A percentile compares a stretch with the other conserved stretches of the same genome.
Evolutionary conservation across 495 filamentous ascomycete species (phyloP).

Genomic region (Bathelium albidoporum): DNA sequence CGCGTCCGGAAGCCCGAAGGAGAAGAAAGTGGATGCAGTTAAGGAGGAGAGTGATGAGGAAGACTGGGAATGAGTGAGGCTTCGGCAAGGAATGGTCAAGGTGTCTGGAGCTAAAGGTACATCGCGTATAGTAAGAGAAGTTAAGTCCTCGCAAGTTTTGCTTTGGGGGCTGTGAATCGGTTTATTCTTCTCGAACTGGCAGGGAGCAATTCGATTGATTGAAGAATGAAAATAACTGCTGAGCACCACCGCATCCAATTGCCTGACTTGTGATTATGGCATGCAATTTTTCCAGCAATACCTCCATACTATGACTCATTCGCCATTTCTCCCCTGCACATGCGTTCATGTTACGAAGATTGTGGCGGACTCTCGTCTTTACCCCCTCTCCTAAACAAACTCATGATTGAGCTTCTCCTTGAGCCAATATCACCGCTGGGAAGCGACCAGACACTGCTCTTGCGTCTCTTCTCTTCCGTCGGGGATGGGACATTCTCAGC

Average conservation of each 20-base stretch:
- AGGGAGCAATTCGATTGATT: not conserved
- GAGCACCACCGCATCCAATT: not conserved
- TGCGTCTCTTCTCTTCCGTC: conserved; percentile 5
- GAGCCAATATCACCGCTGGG: not conserved
- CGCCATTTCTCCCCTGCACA: not conserved
- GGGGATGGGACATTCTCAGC: not conserved
- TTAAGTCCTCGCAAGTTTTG: not conserved
- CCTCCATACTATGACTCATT: not conserved
- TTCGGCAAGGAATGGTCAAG: not conserved
- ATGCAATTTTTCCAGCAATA: not conserved
- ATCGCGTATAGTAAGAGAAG: not conserved
- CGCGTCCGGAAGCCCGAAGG: conserved; percentile 66
- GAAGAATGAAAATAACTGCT: not conserved
- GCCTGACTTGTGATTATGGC: not conserved
- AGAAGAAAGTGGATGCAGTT: conserved; percentile 40
- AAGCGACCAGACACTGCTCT: conserved; percentile 11
- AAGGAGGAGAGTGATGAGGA: conserved; percentile 55
- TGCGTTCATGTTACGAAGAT: not conserved
- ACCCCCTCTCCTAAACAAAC: not conserved
- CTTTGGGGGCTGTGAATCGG: not conserved
- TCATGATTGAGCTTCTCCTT: conserved; percentile 9
- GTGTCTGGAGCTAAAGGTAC: not conserved
- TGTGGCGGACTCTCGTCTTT: not conserved
- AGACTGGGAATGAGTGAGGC: conserved; percentile 62
- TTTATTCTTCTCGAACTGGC: not conserved